Evolutionary conservation across 176 grass and related monocot genomes (phyloP).

Genomic region (Aegilops tauschii): DNA sequence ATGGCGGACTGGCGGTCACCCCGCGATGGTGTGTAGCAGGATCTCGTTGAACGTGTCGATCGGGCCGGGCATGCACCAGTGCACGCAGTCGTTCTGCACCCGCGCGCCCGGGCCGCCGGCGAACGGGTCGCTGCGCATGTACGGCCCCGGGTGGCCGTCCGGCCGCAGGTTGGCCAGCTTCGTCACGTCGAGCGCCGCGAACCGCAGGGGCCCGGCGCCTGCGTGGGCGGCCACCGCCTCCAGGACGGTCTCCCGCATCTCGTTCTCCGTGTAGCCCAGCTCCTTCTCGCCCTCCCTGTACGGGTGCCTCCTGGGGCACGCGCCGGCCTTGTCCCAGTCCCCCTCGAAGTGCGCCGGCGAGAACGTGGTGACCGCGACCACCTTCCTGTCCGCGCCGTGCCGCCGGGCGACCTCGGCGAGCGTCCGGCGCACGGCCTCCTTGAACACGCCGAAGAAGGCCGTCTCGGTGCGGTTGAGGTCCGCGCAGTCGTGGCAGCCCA

Average conservation of each 20-base stretch:
- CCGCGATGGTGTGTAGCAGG: conserved; percentile 34
- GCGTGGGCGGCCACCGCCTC: conserved; percentile 33
- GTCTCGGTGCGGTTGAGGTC: conserved; percentile 79
- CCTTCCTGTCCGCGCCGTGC: not conserved
- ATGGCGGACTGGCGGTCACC: conserved; percentile 24
- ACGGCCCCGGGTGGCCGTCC: conserved; percentile 78
- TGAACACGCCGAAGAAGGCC: conserved; percentile 75
- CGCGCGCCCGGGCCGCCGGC: conserved; percentile 15
- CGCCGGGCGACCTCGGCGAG: conserved; percentile 48
- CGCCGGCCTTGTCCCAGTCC: conserved; percentile 81
- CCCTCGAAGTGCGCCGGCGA: conserved; percentile 86
- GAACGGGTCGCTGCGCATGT: conserved; percentile 72
- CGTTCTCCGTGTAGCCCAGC: conserved; percentile 57
- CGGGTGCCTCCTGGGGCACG: conserved; percentile 58
- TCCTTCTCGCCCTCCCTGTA: conserved; percentile 54
- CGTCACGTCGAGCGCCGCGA: conserved; percentile 70
- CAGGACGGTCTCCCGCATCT: conserved; percentile 57
- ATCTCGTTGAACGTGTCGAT: conserved; percentile 85
- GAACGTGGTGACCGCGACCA: conserved; percentile 73
- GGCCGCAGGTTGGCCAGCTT: conserved; percentile 60
- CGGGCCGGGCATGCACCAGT: conserved; percentile 82
- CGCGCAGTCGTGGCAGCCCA: conserved; percentile 79
- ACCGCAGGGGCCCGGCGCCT: conserved; percentile 12
- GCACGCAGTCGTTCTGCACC: conserved; percentile 92
- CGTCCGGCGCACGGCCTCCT: conserved; percentile 35